phyloP scores from a whole-genome alignment of 495 filamentous ascomycete genomes.

The Hyphodiscus hymeniophilus region DNA sequence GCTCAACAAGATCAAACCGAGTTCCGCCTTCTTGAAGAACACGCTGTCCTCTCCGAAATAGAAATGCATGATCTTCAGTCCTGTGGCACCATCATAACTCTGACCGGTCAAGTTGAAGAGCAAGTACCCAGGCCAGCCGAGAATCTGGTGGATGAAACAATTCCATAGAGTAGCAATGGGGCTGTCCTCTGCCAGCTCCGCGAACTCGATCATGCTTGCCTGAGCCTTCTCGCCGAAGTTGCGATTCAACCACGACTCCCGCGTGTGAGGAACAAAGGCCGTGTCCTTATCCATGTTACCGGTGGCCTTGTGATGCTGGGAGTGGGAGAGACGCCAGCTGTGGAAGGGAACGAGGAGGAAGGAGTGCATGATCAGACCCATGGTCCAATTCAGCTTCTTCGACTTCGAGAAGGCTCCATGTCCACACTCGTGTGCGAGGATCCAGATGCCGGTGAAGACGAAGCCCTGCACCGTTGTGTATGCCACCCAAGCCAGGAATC shows the following conservation, averaged over 20 bases:
- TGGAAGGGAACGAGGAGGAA: constrained; percentile 62
- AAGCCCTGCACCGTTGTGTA: constrained; percentile 60
- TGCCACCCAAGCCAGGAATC: constrained; percentile 42
- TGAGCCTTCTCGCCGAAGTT: constrained; percentile 30
- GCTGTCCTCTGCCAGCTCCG: constrained; percentile 47
- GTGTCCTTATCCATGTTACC: constrained; percentile 52
- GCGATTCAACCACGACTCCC: constrained; percentile 23
- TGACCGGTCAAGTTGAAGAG: constrained; percentile 46
- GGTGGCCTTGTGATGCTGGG: constrained; percentile 61
- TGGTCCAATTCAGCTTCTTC: constrained; percentile 52
- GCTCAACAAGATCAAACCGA: constrained; percentile 44
- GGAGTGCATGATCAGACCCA: constrained; percentile 61
- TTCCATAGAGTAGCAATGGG: constrained; percentile 42
- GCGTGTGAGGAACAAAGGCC: constrained; percentile 47
- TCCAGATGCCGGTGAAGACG: constrained; percentile 61
- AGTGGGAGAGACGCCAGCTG: constrained; percentile 70
- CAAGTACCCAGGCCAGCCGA: constrained; percentile 51
- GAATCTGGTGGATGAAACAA: constrained; percentile 43
- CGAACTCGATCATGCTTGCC: constrained; percentile 27
- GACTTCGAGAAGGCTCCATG: constrained; percentile 62
- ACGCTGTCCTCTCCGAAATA: constrained; percentile 35
- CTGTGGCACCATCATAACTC: constrained; percentile 32
- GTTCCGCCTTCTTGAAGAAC: constrained; percentile 53
- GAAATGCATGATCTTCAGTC: constrained; percentile 48
- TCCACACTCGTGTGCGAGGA: constrained; percentile 66